Conservation (phyloP, 371 early-diverging fungal genomes). For the Nosema muscidifuracis region DNA sequence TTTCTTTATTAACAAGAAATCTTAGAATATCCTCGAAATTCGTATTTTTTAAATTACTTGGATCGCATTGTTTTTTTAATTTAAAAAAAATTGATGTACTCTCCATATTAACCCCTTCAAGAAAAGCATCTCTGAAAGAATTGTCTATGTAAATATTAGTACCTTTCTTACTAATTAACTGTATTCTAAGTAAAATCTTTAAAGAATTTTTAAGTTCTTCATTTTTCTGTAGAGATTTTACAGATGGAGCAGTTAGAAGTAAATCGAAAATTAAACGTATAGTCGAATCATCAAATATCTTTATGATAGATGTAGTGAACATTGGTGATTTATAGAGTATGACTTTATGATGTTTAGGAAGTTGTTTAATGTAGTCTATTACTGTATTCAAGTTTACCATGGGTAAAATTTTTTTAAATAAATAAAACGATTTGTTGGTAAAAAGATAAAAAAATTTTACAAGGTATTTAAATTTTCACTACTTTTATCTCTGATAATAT, state of each 20-base stretch:
- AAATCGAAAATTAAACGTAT: conserved; percentile 32
- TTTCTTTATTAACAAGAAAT: conserved; percentile 29
- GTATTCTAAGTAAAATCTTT: conserved; percentile 13
- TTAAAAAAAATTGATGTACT: no score
- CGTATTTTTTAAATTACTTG: not conserved
- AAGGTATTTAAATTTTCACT: no score
- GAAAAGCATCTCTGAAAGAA: conserved; percentile 36
- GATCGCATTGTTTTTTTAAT: not conserved
- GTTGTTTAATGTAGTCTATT: conserved; percentile 7
- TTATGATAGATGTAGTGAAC: conserved; percentile 37
- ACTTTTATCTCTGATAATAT: no score
- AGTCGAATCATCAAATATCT: conserved; percentile 34
- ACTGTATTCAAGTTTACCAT: conserved; percentile 5
- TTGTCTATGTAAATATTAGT: conserved; percentile 31
- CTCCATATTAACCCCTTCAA: conserved; percentile 39
- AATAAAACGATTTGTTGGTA: no score
- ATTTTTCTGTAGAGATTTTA: conserved; percentile 30
- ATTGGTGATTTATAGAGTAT: conserved; percentile 11
- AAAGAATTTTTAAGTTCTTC: conserved; percentile 31
- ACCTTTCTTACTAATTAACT: conserved; percentile 34
- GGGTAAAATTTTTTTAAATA: no score
- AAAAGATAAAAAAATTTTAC: no score
- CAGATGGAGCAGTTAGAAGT: conserved; percentile 1
- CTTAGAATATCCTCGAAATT: conserved; percentile 32
- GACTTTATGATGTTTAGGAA: not conserved